A percentile compares a stretch with the other conserved stretches of the same genome.
phyloP scores from a whole-genome alignment of 345 rosid genomes.

The Excoecaria cochinchinensis region DNA sequence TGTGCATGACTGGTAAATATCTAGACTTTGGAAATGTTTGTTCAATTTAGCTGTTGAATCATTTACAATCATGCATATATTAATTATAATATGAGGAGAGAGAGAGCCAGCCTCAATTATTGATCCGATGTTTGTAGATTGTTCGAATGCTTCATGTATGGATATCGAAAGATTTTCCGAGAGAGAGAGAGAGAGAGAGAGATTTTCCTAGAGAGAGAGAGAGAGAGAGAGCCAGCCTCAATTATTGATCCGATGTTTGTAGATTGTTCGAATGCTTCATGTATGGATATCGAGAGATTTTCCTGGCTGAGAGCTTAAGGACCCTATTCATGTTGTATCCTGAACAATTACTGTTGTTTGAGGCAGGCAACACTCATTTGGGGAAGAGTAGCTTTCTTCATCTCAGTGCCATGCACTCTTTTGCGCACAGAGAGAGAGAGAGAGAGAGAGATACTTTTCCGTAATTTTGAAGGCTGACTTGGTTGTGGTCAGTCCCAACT shows the following conservation, averaged over 20 bases:
- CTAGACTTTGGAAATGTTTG: not conserved
- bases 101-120: conserved; percentile 5
- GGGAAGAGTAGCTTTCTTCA: not conserved
- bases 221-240: too few relatives aligned
- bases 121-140: not conserved
- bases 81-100: too few relatives aligned
- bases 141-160: not conserved
- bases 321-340: not conserved
- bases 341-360: not conserved
- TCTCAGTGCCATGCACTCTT: not conserved
- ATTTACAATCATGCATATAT: not conserved
- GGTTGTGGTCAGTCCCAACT: conserved; percentile 49
- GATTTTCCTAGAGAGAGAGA: too few relatives aligned
- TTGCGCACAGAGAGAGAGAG: not conserved
- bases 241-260: not conserved
- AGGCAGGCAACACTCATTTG: too few relatives aligned
- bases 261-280: not conserved
- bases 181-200: too few relatives aligned
- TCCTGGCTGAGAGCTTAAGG: too few relatives aligned
- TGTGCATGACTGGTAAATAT: conserved; percentile 55
- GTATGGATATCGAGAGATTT: not conserved
- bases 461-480: conserved; percentile 52
- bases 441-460: not conserved
- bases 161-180: not conserved
- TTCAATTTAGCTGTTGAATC: not conserved